These are phyloP conservation scores for Argentina anserina DNA, from an alignment of 306 rosid genomes.

Conservation along the genomic window DNA sequence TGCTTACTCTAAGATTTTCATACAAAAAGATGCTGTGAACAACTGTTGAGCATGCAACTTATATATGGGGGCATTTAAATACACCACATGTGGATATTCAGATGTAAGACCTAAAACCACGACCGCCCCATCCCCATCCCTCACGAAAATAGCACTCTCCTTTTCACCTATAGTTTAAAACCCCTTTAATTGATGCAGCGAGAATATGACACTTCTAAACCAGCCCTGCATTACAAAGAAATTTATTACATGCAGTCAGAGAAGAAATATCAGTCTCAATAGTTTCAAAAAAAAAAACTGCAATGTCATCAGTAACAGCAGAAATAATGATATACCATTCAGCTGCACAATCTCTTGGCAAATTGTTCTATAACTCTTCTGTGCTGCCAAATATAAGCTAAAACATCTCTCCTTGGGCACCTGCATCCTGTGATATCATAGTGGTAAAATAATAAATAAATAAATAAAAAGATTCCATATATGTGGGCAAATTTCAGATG, in stretches of 20 bases:
- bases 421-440: neutral
- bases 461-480: no score
- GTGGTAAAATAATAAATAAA: no score
- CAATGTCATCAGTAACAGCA: neutral
- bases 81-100: no score
- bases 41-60: no score
- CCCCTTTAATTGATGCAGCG: conserved; percentile 55
- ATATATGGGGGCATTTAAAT: no score
- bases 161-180: conserved; percentile 60
- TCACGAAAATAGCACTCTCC: no score
- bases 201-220: conserved; percentile 39
- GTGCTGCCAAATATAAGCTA: neutral
- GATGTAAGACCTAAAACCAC: no score
- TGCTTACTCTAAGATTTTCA: no score
- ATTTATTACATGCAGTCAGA: neutral
- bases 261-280: neutral
- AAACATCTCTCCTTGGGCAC: neutral
- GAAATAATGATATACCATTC: conserved; percentile 41
- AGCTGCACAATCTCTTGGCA: conserved; percentile 44
- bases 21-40: no score
- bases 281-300: no score
- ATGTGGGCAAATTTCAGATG: neutral
- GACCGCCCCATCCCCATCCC: no score
- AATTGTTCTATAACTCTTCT: neutral
- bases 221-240: conserved; percentile 37